A percentile compares a stretch with the other conserved stretches of the same genome.
Conservation (phyloP, 371 early-diverging fungal species). For the Actinomucor elegans region DNA sequence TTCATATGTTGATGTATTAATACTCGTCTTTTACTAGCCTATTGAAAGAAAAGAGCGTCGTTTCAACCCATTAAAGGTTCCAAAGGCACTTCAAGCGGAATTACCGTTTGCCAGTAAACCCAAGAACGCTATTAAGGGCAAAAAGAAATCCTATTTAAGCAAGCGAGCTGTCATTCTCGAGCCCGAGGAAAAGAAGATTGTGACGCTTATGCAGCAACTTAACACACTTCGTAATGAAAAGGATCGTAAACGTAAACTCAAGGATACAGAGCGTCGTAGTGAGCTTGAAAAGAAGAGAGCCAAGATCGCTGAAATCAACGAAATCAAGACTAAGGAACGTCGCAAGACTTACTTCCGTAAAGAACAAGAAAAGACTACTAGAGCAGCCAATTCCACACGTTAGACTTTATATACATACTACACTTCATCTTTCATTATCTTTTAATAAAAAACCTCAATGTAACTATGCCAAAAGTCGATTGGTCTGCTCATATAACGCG, state of each 20-base stretch:
- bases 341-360: constrained; percentile 51
- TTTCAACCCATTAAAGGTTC: constrained; percentile 85
- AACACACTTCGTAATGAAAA: constrained; percentile 86
- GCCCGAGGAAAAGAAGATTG: constrained; percentile 87
- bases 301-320: constrained; percentile 49
- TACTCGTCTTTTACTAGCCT: constrained; percentile 37
- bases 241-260: constrained; percentile 71
- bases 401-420: neutral
- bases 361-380: constrained; percentile 25
- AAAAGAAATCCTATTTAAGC: constrained; percentile 51
- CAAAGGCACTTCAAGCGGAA: constrained; percentile 77
- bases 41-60: constrained; percentile 82
- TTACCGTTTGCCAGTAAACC: constrained; percentile 94
- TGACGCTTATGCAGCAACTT: constrained; percentile 80
- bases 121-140: constrained; percentile 59
- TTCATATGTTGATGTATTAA: neutral
- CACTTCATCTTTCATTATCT: neutral
- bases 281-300: constrained; percentile 57
- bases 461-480: neutral
- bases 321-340: constrained; percentile 46
- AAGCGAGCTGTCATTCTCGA: constrained; percentile 89
- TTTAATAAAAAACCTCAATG: neutral
- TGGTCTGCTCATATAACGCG: neutral
- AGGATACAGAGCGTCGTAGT: constrained; percentile 52
- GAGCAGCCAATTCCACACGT: constrained; percentile 7